These are phyloP conservation scores for Blastocystis sp. DNA, from an alignment of 352 stramenopile genomes.

Conservation along the genomic window DNA sequence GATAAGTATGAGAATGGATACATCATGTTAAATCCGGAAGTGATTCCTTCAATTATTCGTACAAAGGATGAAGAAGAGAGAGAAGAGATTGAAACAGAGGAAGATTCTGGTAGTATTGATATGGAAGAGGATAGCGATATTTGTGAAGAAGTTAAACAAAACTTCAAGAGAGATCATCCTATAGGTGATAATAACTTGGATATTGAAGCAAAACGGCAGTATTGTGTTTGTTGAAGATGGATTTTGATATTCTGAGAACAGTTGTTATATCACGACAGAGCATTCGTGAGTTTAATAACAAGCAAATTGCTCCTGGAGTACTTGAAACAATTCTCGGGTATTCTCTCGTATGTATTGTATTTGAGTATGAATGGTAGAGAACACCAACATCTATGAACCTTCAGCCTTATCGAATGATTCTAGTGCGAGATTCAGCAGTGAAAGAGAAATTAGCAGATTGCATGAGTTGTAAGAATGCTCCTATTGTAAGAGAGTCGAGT, in stretches of 20 bases:
- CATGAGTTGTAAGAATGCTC: slow-evolving; percentile 29
- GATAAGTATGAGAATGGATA: slow-evolving; percentile 43
- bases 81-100: background rate
- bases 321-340: slow-evolving; percentile 52
- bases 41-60: slow-evolving; percentile 9
- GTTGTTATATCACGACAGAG: background rate
- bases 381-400: slow-evolving; percentile 58
- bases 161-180: background rate
- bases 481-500: background rate
- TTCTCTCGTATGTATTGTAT: background rate
- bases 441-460: background rate
- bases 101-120: background rate
- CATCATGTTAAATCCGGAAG: slow-evolving; percentile 49
- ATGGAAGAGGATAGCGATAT: slow-evolving; percentile 7
- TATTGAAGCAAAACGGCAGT: background rate
- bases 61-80: slow-evolving; percentile 33
- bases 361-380: background rate
- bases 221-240: slow-evolving; percentile 18
- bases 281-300: background rate
- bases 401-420: slow-evolving; percentile 39
- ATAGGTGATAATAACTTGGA: slow-evolving; percentile 2
- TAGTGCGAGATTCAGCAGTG: slow-evolving; percentile 6
- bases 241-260: slow-evolving; percentile 20
- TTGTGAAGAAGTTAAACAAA: background rate
- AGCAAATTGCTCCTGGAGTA: background rate